Evolutionary conservation across 345 rosid species (phyloP).

Genomic region (Sisymbrium irio): DNA sequence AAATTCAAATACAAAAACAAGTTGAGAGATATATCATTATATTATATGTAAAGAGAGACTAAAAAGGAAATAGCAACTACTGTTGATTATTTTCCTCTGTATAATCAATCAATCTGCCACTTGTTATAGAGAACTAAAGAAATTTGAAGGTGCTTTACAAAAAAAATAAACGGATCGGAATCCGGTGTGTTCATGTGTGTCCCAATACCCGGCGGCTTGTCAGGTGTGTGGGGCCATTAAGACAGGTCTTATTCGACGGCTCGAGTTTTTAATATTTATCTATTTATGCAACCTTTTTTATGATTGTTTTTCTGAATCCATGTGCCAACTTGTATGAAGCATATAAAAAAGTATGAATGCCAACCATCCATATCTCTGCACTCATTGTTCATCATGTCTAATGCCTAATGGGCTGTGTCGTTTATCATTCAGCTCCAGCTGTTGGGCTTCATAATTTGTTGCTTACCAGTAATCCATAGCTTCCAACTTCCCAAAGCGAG

Average conservation of each 20-base stretch:
- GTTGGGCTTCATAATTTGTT: not conserved
- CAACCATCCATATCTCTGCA: too few relatives aligned
- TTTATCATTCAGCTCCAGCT: not conserved
- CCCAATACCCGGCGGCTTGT: constrained; percentile 17
- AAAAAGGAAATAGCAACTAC: not conserved
- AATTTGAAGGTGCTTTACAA: not conserved
- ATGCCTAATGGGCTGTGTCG: too few relatives aligned
- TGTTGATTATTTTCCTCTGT: not conserved
- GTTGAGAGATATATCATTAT: not conserved
- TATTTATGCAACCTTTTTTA: not conserved
- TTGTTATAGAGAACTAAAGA: not conserved
- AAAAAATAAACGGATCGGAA: not conserved
- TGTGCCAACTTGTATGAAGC: constrained; percentile 10
- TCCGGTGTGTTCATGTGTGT: too few relatives aligned
- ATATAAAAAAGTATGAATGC: too few relatives aligned
- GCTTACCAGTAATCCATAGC: not conserved
- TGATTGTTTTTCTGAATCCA: not conserved
- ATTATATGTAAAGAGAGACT: not conserved
- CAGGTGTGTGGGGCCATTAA: not conserved
- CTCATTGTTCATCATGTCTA: too few relatives aligned
- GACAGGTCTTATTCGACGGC: constrained; percentile 13
- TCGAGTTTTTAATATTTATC: not conserved
- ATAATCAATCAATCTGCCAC: not conserved
- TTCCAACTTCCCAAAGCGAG: not conserved
- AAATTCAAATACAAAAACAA: not conserved